Percentiles rank a stretch among this genome's conserved stretches.
phyloP scores from a whole-genome alignment of 495 filamentous ascomycete genomes.

The Trichoderma reesei region DNA sequence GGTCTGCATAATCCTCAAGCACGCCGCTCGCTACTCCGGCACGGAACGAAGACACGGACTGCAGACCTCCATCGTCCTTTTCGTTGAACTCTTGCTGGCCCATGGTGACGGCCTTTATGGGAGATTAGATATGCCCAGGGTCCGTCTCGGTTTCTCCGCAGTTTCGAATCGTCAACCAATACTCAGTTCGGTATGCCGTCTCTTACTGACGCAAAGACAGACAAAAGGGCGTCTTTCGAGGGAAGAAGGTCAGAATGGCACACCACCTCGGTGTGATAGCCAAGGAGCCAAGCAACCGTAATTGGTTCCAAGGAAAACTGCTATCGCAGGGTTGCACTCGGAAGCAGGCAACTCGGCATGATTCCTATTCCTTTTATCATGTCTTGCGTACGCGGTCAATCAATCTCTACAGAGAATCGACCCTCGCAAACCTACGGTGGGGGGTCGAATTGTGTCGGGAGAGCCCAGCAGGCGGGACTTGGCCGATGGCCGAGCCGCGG shows the following conservation, averaged over 20 bases:
- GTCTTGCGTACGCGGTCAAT: not conserved
- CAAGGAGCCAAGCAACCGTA: not conserved
- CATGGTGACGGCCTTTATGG: not conserved
- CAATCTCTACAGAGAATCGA: not conserved
- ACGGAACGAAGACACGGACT: not conserved
- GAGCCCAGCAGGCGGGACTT: not conserved
- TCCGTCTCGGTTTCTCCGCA: not conserved
- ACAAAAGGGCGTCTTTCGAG: too few relatives aligned
- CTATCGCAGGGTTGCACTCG: slow-evolving; percentile 1
- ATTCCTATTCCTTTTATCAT: not conserved
- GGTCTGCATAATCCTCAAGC: not conserved
- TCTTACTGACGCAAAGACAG: not conserved
- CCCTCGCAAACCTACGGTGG: not conserved
- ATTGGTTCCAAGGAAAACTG: not conserved
- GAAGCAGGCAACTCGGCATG: not conserved
- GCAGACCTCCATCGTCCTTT: not conserved
- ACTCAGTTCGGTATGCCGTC: too few relatives aligned
- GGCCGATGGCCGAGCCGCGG: not conserved
- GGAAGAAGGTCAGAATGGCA: not conserved
- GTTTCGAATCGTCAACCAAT: not conserved
- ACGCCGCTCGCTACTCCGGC: not conserved
- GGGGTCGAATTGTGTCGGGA: not conserved
- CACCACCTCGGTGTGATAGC: not conserved
- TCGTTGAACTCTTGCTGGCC: not conserved
- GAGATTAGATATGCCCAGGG: too few relatives aligned